Base-by-base conservation (phyloP, 768 basidiomycete genomes). In the Tricholomella constricta region DNA sequence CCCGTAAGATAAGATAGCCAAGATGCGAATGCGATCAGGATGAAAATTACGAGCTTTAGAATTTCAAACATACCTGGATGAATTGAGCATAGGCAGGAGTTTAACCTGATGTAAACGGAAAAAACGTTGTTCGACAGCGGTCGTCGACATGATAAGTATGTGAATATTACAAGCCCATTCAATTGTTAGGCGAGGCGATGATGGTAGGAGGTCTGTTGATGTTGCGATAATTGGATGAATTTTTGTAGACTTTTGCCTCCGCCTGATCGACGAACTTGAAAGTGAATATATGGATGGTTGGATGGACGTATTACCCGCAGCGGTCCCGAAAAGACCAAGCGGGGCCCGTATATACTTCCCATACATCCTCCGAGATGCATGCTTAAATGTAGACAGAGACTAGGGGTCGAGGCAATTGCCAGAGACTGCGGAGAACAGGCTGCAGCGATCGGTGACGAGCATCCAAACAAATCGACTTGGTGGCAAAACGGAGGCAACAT, bases 61-160 rank as follows among this genome's bases (percentile, higher is more conserved):
- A 15, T 4, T 9, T 23, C 14, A 10, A 15, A 35, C 38, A 15
- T 43, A 43, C 49, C 34, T 43, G 26, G n/a, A 51, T 11, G 14
- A 27, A 51, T 31, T 51, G 49, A 4, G 41, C 32, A 34, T 51
- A 51, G 4, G 41, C 29, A 32, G 49, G 49, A 32, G 27, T 29
- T n/a, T 12, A 51, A 23, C 19, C 27, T 8, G 12, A 51, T 29
- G 40, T 23, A 25, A 14, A 51, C 41, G 20, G 49, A n/a, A 40
- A 22, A 43, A 41, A 26, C 22, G 50, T 42, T 44, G 50, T 44
- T 51, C 41, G 9, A 17, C 11, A 15, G 26, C 12, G 22, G 19
- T 36, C 8, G 42, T 35, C 20, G 35, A 37, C 36, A 37, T 37
- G 36, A 6, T n/a, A n/a, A n/a, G n/a, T n/a, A n/a, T n/a, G n/a